Percentiles rank a stretch among this genome's conserved stretches.
Conservation (phyloP, 2,329 filamentous ascomycete species). For the Sclerotinia minor region DNA sequence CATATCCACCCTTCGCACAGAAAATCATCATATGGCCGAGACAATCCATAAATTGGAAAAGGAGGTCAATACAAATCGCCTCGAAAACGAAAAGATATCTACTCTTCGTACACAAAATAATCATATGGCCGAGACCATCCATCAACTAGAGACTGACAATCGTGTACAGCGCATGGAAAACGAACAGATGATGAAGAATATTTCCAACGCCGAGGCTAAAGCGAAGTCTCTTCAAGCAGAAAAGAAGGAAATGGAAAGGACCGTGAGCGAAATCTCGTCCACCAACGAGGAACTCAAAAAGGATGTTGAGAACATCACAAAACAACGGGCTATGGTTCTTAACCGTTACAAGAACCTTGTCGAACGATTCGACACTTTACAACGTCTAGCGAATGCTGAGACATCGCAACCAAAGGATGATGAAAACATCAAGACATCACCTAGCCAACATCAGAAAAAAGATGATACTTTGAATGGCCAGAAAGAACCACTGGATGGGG, state of each 20-base stretch:
- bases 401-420: slow-evolving; percentile 1
- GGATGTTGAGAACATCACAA: slow-evolving; percentile 10
- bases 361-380: slow-evolving; percentile 12
- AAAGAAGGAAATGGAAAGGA: slow-evolving; percentile 5
- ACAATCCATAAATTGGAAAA: too few relatives aligned
- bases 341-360: slow-evolving; percentile 14
- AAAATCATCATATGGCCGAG: too few relatives aligned
- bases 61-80: neutral
- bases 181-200: neutral
- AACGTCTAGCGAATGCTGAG: slow-evolving; percentile 6
- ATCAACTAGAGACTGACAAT: neutral
- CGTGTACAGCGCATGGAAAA: neutral
- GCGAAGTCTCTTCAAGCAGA: neutral
- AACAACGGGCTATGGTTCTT: slow-evolving; percentile 16
- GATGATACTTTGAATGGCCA: neutral
- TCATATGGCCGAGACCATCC: slow-evolving; percentile 1
- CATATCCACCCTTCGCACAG: neutral
- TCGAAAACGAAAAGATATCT: neutral
- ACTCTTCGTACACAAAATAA: slow-evolving; percentile 1
- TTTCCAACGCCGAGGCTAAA: neutral
- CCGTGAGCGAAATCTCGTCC: slow-evolving; percentile 1
- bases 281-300: slow-evolving; percentile 5
- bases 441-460: neutral
- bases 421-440: neutral
- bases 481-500: neutral